Conservation (phyloP, 1,284 basidiomycete species). For the Tilletia setariae region DNA sequence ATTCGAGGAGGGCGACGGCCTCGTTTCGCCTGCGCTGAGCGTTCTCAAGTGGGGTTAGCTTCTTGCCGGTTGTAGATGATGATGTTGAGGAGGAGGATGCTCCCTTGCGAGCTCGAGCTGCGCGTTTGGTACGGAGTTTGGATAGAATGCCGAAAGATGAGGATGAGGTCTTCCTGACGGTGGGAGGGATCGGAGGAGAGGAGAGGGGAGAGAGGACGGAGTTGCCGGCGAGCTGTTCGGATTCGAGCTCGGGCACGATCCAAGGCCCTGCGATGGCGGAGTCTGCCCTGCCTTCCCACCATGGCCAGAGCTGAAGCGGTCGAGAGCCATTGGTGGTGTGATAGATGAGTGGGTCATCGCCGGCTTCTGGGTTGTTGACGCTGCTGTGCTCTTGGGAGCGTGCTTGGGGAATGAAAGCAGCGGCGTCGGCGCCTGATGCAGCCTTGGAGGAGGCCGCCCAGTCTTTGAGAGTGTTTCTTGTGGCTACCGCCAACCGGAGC, state of each 20-base stretch:
- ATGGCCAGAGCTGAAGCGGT: conserved; percentile 1
- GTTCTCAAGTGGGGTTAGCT: background rate
- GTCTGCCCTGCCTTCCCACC: conserved; percentile 1
- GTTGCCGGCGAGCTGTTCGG: background rate
- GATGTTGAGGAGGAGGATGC: background rate
- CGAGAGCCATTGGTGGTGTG: background rate
- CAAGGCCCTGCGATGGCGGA: conserved; percentile 1
- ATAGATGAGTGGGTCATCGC: conserved; percentile 6
- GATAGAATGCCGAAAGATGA: background rate
- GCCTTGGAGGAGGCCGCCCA: background rate
- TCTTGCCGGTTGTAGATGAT: background rate
- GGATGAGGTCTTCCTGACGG: background rate
- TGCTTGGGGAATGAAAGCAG: background rate
- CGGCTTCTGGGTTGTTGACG: background rate
- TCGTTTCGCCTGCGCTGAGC: background rate
- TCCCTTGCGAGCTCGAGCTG: background rate
- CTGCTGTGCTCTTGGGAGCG: background rate
- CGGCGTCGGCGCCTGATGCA: background rate
- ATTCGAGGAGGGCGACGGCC: background rate
- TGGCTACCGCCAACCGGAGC: background rate
- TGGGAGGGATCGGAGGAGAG: background rate
- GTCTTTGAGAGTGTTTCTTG: background rate
- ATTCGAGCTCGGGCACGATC: background rate
- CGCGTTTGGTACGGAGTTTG: background rate
- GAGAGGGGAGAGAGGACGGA: background rate